Base-by-base conservation (phyloP, 2,329 filamentous ascomycete genomes). In the Cladobotryum protrusum region DNA sequence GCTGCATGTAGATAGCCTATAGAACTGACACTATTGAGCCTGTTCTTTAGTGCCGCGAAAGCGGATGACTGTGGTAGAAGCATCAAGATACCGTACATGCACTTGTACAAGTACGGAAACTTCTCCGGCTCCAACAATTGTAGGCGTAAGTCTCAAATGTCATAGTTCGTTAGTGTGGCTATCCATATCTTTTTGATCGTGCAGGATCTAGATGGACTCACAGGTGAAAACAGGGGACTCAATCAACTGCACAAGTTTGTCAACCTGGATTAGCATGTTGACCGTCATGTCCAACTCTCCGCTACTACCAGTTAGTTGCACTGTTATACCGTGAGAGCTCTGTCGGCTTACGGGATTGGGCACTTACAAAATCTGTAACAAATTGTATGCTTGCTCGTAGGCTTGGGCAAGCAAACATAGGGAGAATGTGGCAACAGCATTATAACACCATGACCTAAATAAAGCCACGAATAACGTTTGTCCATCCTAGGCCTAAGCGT, bases 221-320 rank as follows among this genome's bases (percentile, higher is more conserved):
- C 89, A 99, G 43, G 93, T 99, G 63, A 99, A 99, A 1, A 99
- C 93, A 0, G 93, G 93, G 0, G 91, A 97, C 67, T 99, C 93
- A 36, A 99, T 83, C 14, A 99, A 78, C 67, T 99, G 93, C 12
- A 99, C 93, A 14, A 99, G 78, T 67, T 99, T 99, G 69, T 99
- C 93, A 59, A 99, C 96, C 66, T 99, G 95, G 40, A 99, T 99
- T 49, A 99, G 80, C 70, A 96, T 95, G 60, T 96, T 96, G 59
- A 99, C 93, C 0, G 92, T 97, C 89, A 99, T 97, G 67, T 99
- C 93, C 44, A 99, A 76, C 61, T 99, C 93, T 52, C 89, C 93
- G 68, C 89, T 95, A 56, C 9, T 15, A 39, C 14, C 12, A 32
- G 47, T 59, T 17, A 59, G 53, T 20, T 34, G 20, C 32, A 13